Conservation (phyloP, 371 early-diverging fungal genomes). For the Blakeslea trispora region DNA sequence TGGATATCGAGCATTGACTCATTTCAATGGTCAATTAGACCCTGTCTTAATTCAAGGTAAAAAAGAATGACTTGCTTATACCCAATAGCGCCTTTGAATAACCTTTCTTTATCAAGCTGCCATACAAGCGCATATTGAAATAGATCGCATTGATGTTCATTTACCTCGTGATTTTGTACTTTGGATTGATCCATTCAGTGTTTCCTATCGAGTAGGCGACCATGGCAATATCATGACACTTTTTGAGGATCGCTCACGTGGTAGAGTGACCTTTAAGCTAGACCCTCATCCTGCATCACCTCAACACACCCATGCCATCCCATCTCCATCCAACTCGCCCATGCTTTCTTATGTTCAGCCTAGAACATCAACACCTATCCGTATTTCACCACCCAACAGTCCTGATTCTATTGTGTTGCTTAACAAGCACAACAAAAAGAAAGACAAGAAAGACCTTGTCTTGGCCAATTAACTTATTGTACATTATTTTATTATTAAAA, state of each 20-base stretch:
- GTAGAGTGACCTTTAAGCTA: slow-evolving; percentile 52
- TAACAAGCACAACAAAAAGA: slow-evolving; percentile 7
- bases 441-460: not conserved
- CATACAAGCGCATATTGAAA: slow-evolving; percentile 27
- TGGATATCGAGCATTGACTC: slow-evolving; percentile 76
- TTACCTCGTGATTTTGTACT: slow-evolving; percentile 78
- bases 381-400: slow-evolving; percentile 51
- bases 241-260: slow-evolving; percentile 69
- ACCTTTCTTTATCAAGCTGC: slow-evolving; percentile 26
- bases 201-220: slow-evolving; percentile 79
- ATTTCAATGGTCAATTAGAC: slow-evolving; percentile 72
- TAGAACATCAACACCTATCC: slow-evolving; percentile 42
- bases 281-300: slow-evolving; percentile 17
- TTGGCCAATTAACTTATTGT: not conserved
- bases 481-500: slow-evolving; percentile 14
- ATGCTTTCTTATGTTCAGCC: slow-evolving; percentile 37
- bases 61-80: too few relatives aligned
- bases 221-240: slow-evolving; percentile 72
- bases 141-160: slow-evolving; percentile 28
- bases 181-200: slow-evolving; percentile 84
- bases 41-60: slow-evolving; percentile 54
- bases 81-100: not conserved
- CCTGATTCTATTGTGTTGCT: slow-evolving; percentile 24
- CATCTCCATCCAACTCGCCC: slow-evolving; percentile 19
- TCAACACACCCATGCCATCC: slow-evolving; percentile 1